Base-by-base conservation (phyloP, 2,329 filamentous ascomycete species). In the Ophiostoma tasmaniense region DNA sequence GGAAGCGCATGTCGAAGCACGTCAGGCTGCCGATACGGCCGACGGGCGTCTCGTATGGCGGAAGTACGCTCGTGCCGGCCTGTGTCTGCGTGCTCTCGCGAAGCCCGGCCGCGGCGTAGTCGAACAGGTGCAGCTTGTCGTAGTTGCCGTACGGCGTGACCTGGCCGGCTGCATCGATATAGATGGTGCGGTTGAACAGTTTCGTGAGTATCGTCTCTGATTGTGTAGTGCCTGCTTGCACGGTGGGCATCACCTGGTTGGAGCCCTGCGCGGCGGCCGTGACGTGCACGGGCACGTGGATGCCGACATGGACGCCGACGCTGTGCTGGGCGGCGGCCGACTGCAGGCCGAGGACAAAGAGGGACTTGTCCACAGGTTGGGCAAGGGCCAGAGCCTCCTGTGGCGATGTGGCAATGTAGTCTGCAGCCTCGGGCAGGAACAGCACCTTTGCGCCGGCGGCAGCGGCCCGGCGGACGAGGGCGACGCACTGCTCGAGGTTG, bases 51-150 rank as follows among this genome's bases (percentile, higher is more conserved):
- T 86, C 80, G 74, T 95, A 92, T 0, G 93, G 93, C 2, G 86
- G 77, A 0, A 87, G 73, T 62, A 78, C 66, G 2, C 71, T 69
- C 1, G 76, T 73, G 4, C 76, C 76, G 6, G 70, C 73, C 70
- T 74, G 72, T 50, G 76, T 74, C 72, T 74, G 73, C 13, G 71
- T 71, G 68, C 72, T 73, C 75, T 85, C 84, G 70, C 77, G 79
- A 25, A 85, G 80, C 11, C 75, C 73, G 17, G 80, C 83, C 13
- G 75, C 74, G 7, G 81, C 82, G 73, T 85, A 85, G 78, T 97
- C 92, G 79, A 98, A 97, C 17, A 97, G 84, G 77, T 97, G 93
- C 39, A 97, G 80, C 78, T 98, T 98, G 77, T 96, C 90, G 79
- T 97, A 97, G 6, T 77, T 72, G 2, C 80, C 75, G 61, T 78